Percentiles rank a stretch among this genome's conserved stretches.
These are phyloP conservation scores for Crithidia acanthocephali DNA, from an alignment of 208 protist species.

Conservation along the genomic window DNA sequence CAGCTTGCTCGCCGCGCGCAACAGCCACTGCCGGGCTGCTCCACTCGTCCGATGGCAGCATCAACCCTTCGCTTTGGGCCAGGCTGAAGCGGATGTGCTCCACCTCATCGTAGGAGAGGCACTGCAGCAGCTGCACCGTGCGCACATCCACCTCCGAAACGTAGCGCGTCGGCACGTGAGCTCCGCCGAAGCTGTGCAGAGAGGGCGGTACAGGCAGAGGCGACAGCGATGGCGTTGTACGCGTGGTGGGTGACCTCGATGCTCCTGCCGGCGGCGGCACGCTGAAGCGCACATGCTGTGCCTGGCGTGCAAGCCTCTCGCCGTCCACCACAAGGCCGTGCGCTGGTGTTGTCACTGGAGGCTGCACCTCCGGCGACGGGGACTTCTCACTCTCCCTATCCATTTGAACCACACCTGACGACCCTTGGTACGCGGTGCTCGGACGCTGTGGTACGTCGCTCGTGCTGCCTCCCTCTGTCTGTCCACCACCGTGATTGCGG, in stretches of 20 bases:
- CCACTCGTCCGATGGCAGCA: too few species aligned
- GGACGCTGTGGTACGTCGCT: constrained; percentile 6
- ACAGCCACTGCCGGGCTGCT: neutral
- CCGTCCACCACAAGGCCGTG: too few species aligned
- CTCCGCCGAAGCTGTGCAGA: neutral
- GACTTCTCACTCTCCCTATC: too few species aligned
- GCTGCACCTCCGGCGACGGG: neutral
- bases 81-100: constrained; percentile 9
- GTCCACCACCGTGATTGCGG: too few species aligned
- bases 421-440: too few species aligned
- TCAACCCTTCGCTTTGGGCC: neutral
- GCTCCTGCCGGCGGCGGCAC: neutral
- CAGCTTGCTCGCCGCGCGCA: too few species aligned
- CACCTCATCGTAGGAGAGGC: constrained; percentile 25
- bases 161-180: neutral
- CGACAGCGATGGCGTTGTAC: neutral
- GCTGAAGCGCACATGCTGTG: constrained; percentile 20
- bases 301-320: neutral
- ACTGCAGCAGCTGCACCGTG: constrained; percentile 25
- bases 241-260: neutral
- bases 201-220: neutral
- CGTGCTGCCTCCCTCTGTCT: constrained; percentile 4
- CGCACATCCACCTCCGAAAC: constrained; percentile 9
- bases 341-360: neutral
- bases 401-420: too few species aligned